Evolutionary conservation across 495 filamentous ascomycete genomes (phyloP), one percentile per base, ranked within the genome.

Genomic region (Rhypophila decipiens): DNA sequence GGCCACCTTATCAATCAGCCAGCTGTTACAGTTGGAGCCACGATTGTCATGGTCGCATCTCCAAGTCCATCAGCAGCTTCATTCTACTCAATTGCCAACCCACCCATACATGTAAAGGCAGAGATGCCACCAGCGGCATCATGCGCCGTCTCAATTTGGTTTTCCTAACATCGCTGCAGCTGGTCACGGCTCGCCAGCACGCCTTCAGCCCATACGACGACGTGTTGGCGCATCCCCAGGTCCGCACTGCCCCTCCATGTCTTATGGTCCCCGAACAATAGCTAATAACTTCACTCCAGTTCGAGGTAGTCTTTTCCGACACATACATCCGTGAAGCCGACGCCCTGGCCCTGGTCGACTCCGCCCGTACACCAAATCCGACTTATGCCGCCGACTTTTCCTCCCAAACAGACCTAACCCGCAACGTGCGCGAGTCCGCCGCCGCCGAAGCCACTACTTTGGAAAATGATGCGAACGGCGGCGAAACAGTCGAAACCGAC

Each of bases 201-300:
- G 57, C 68, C 34, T 76, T 76, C 50, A 76, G 71, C 55, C 84
- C 95, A 24, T 81, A 94, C 57, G 90, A 97, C 60, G 93, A 98
- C 64, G 63, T 98, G 9, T 74, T 96, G 29, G 91, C 93, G 18
- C 88, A 85, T 71, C 93, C 93, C 21, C 93, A 96, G 72, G 89
- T 94, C 67, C 24, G 70, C 61, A 42, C 27, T n/a, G 1, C 24
- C 17, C 38, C 22, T 18, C 19, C 17, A 24, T n/a, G 22, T 24
- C 24, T 18, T 15, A 9, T 24, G 11, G 4, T 24, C 22, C 17
- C 7, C 23, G 41, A 10, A 33, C 39, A 40, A 35, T 46, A 24
- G 41, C 47, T 50, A 27, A 50, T 44, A 47, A 13, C 22, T 39
- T 5, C 13, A 4, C 13, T 9, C 33, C 11, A 96, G 85, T 97